Percentiles rank a stretch among this genome's conserved stretches.
phyloP scores from a whole-genome alignment of 164 flowering plant species.

The Dillenia suffruticosa region DNA sequence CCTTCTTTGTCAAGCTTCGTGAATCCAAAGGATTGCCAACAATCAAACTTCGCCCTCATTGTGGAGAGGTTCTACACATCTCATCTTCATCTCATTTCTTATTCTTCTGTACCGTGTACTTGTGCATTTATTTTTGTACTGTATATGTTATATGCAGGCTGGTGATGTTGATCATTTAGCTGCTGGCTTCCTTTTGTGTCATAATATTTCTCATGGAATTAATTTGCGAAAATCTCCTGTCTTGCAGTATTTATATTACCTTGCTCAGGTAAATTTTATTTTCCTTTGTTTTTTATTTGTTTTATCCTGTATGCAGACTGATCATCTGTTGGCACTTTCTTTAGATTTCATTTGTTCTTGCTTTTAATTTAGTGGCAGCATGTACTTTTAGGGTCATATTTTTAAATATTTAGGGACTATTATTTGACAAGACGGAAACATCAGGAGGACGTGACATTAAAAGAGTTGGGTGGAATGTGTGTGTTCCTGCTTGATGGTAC shows the following conservation, averaged over 20 bases:
- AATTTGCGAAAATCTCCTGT: constrained; percentile 64
- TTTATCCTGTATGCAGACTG: neutral
- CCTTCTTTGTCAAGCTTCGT: constrained; percentile 40
- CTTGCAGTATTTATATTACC: constrained; percentile 67
- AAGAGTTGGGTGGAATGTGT: too few relatives aligned
- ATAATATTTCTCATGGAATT: constrained; percentile 67
- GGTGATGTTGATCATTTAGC: constrained; percentile 76
- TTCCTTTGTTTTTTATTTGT: neutral
- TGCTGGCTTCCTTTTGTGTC: constrained; percentile 56
- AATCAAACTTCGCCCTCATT: constrained; percentile 61
- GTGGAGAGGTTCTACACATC: constrained; percentile 48
- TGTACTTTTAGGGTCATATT: too few relatives aligned
- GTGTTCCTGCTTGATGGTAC: too few relatives aligned
- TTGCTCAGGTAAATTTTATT: constrained; percentile 51
- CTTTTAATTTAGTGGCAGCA: too few relatives aligned
- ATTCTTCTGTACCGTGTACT: constrained; percentile 1
- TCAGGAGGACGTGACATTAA: too few relatives aligned
- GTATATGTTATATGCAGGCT: constrained; percentile 37
- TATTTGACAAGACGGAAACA: too few relatives aligned
- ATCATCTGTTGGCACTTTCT: too few relatives aligned
- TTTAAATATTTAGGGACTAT: too few relatives aligned
- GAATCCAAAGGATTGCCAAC: constrained; percentile 62
- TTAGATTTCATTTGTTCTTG: too few relatives aligned
- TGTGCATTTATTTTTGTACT: neutral
- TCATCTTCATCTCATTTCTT: neutral